phyloP scores from a whole-genome alignment of 176 grass and related monocot species.

The Poa annua region DNA sequence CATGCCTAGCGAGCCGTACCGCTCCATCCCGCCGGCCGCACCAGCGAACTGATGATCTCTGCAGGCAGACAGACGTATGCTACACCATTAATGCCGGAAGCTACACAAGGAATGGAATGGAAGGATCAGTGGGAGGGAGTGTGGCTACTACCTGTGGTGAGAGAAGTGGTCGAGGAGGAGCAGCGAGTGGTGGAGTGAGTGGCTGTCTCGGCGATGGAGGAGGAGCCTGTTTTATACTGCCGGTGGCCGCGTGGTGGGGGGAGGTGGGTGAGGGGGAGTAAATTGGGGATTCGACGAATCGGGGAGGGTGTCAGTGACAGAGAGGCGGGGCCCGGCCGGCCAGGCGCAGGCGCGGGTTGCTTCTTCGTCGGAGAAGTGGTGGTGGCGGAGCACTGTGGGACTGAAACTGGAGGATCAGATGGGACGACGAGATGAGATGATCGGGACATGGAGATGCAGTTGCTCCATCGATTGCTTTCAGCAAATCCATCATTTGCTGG shows the following conservation, averaged over 20 bases:
- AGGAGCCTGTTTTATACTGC: constrained; percentile 28
- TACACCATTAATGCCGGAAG: constrained; percentile 24
- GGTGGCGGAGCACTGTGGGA: constrained; percentile 15
- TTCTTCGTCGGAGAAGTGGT: constrained; percentile 17
- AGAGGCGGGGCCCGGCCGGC: constrained; percentile 11
- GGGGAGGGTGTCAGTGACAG: constrained; percentile 23
- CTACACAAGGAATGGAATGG: constrained; percentile 44
- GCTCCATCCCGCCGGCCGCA: constrained; percentile 38
- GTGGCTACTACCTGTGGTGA: constrained; percentile 7
- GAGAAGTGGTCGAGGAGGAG: not conserved
- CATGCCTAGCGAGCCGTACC: constrained; percentile 35
- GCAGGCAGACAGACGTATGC: not conserved
- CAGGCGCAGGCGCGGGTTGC: constrained; percentile 23
- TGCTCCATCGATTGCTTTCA: constrained; percentile 31
- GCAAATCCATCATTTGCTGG: constrained; percentile 39
- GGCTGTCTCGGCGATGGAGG: not conserved
- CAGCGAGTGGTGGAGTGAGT: not conserved
- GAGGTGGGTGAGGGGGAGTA: constrained; percentile 34
- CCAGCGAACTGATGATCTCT: not conserved
- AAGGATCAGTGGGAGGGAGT: constrained; percentile 30
- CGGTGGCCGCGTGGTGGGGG: not conserved
- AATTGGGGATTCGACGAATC: constrained; percentile 65
- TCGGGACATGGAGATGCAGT: not conserved
- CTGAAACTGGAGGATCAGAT: constrained; percentile 28
- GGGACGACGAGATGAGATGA: constrained; percentile 29